Evolutionary conservation across 2,329 filamentous ascomycete species (phyloP).

Genomic region (Pezicula carpinea): DNA sequence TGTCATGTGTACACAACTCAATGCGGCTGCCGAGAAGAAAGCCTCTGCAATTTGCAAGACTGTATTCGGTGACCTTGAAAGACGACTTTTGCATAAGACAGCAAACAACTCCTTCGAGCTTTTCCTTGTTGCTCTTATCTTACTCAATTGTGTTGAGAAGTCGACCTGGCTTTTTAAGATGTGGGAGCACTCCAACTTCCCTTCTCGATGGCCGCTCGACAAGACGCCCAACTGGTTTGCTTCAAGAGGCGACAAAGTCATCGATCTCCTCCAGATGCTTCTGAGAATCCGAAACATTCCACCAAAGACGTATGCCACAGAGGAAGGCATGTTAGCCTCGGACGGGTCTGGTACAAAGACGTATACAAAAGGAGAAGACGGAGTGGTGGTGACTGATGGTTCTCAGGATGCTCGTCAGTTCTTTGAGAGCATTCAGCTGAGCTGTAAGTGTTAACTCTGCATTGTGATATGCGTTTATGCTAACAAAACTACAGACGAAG

Average conservation of each 20-base stretch:
- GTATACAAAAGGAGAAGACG: slow-evolving; percentile 26
- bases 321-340: slow-evolving; percentile 38
- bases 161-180: slow-evolving; percentile 65
- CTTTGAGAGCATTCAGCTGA: slow-evolving; percentile 51
- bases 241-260: slow-evolving; percentile 54
- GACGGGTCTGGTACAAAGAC: slow-evolving; percentile 1
- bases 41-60: slow-evolving; percentile 54
- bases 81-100: slow-evolving; percentile 56
- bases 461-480: background rate
- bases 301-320: slow-evolving; percentile 44
- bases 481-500: slow-evolving; percentile 18
- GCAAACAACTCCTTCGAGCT: slow-evolving; percentile 55
- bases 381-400: slow-evolving; percentile 39
- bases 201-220: slow-evolving; percentile 54
- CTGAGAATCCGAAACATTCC: slow-evolving; percentile 55
- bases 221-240: slow-evolving; percentile 52
- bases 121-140: slow-evolving; percentile 57
- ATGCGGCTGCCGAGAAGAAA: slow-evolving; percentile 60
- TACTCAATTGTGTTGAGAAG: slow-evolving; percentile 63
- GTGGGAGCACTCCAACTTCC: slow-evolving; percentile 58
- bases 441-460: slow-evolving; percentile 43
- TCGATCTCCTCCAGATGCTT: slow-evolving; percentile 56
- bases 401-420: slow-evolving; percentile 42
- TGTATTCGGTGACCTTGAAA: slow-evolving; percentile 56
- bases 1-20: slow-evolving; percentile 59